Conservation (phyloP, 1,284 basidiomycete species). For the Takashimella tepidaria region DNA sequence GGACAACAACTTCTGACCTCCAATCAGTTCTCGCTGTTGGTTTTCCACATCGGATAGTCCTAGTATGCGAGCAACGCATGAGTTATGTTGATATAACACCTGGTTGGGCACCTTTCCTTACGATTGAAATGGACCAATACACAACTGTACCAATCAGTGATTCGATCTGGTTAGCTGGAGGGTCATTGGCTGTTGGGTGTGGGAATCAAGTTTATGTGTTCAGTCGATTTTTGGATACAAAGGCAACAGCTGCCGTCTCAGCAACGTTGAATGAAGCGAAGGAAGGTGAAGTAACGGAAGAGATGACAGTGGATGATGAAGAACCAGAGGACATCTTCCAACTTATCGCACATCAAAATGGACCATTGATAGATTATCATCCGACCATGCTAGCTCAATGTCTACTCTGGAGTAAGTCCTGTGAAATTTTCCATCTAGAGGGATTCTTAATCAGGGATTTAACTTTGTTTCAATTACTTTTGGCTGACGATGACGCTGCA, state of each 20-base stretch:
- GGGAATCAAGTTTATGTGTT: constrained; percentile 73
- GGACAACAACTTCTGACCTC: constrained; percentile 81
- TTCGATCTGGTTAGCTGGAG: constrained; percentile 79
- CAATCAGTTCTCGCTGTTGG: constrained; percentile 86
- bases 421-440: not conserved
- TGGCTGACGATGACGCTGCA: constrained; percentile 45
- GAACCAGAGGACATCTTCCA: constrained; percentile 61
- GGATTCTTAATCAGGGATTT: too few relatives aligned
- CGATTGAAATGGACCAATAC: constrained; percentile 65
- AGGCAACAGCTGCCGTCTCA: constrained; percentile 52
- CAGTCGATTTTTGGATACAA: constrained; percentile 38
- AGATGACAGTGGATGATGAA: constrained; percentile 15
- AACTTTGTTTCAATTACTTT: not conserved
- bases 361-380: constrained; percentile 80
- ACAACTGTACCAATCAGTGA: constrained; percentile 72
- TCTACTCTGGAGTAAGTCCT: constrained; percentile 70
- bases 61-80: constrained; percentile 83
- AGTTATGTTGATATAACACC: constrained; percentile 78
- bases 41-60: constrained; percentile 65
- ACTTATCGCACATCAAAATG: constrained; percentile 71
- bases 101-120: constrained; percentile 70
- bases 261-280: constrained; percentile 10
- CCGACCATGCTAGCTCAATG: constrained; percentile 89
- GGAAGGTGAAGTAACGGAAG: not conserved
- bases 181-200: constrained; percentile 60